Evolutionary conservation across 2,329 filamentous ascomycete genomes (phyloP).

Genomic region (Aphanocladium album): DNA sequence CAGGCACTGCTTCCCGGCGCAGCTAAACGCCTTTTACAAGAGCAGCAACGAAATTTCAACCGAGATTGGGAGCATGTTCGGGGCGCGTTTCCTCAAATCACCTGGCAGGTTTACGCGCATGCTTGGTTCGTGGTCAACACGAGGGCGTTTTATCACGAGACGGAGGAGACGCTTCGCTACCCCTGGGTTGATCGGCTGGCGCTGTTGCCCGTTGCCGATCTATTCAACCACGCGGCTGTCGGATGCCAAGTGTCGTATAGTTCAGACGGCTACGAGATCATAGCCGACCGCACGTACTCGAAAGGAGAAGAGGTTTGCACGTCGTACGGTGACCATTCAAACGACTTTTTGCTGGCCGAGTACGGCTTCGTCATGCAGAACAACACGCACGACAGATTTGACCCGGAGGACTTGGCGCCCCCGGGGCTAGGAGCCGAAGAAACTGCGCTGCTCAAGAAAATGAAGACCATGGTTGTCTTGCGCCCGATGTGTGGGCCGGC

Average conservation of each 20-base stretch:
- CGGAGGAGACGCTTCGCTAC: slow-evolving; percentile 32
- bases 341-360: slow-evolving; percentile 68
- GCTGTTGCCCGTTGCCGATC: slow-evolving; percentile 62
- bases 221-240: slow-evolving; percentile 52
- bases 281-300: slow-evolving; percentile 45
- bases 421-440: not conserved
- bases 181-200: slow-evolving; percentile 52
- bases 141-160: slow-evolving; percentile 49
- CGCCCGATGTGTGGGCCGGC: not conserved
- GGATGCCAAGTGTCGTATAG: slow-evolving; percentile 51
- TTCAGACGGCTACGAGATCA: slow-evolving; percentile 48
- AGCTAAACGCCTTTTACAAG: slow-evolving; percentile 41
- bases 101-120: slow-evolving; percentile 36
- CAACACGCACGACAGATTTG: slow-evolving; percentile 40
- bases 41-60: slow-evolving; percentile 44
- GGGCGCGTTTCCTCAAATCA: slow-evolving; percentile 23
- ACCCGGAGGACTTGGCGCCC: not conserved
- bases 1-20: slow-evolving; percentile 42
- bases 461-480: not conserved
- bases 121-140: slow-evolving; percentile 53
- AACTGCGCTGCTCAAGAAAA: not conserved
- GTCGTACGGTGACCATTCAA: slow-evolving; percentile 65
- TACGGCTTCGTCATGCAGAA: slow-evolving; percentile 50
- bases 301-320: slow-evolving; percentile 62
- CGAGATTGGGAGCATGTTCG: slow-evolving; percentile 35